Evolutionary conservation across 768 basidiomycete species (phyloP), one percentile per base, ranked within the genome.

Genomic region (Fistulinella prunicolor): DNA sequence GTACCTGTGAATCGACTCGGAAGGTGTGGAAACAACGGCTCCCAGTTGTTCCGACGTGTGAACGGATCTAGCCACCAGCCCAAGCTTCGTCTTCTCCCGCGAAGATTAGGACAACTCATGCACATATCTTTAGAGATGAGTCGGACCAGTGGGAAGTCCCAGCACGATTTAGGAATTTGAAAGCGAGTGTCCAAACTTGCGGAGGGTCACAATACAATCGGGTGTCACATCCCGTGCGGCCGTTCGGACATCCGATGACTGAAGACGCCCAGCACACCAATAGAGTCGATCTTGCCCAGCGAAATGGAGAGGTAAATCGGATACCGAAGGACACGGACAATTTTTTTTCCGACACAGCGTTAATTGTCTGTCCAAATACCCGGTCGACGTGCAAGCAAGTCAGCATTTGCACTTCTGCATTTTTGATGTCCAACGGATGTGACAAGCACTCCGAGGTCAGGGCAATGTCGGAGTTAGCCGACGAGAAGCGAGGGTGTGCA

Each of bases 31-130:
- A 30, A 45, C 26, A 10, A 28, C 29, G 44, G 39, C 42, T 50
- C 51, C 34, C 46, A 46, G 37, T 26, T 8, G 30, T 20, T 50
- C 44, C 48, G 49, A 40, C 50, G 53, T 64, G 50, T 55, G 56
- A 62, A 64, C 43, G 42, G 50, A 58, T 54, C 46, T 39, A 24
- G 38, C 20, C 26, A 12, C 9, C 42, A 46, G 22, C 30, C 28
- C 13, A 46, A 43, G 28, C 21, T 12, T 41, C 16, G 6, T 28
- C 59, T 64, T 62, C 62, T 62, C 62, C 61, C 61, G 61, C 60
- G 59, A 62, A 51, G 53, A 54, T 64, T 49, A 28, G 21, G n/a
- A 19, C 21, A 22, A 34, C 29, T 6, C 26, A 28, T 10, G 26
- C n/a, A 35, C 6, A 16, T 53, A 43, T 39, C 49, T 47, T 49